Conservation (phyloP, 2,329 filamentous ascomycete genomes). For the Lasiodiplodia citricola region DNA sequence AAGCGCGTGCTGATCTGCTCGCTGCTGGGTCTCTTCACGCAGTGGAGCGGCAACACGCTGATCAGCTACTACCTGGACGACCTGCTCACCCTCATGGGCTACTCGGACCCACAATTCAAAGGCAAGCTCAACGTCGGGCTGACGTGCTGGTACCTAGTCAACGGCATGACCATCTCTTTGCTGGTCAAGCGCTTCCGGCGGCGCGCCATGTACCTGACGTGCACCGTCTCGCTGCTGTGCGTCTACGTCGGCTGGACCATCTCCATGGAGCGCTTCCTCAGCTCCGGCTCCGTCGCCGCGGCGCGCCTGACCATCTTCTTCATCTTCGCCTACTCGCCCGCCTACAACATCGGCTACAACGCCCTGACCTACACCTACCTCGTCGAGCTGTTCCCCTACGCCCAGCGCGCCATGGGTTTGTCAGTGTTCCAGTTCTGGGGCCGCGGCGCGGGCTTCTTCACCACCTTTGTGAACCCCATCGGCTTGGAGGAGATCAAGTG, state of each 20-base stretch:
- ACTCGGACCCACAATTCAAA: slow-evolving; percentile 56
- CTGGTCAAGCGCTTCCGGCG: slow-evolving; percentile 62
- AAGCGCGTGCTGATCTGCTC: slow-evolving; percentile 67
- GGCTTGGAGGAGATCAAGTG: slow-evolving; percentile 59
- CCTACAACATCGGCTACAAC: slow-evolving; percentile 64
- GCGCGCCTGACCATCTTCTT: slow-evolving; percentile 56
- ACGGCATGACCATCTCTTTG: slow-evolving; percentile 59
- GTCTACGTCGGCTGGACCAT: slow-evolving; percentile 45
- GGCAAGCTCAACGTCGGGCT: slow-evolving; percentile 65
- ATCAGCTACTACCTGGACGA: slow-evolving; percentile 71
- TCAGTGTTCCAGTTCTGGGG: slow-evolving; percentile 67
- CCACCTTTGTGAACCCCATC: slow-evolving; percentile 66
- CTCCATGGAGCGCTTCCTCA: slow-evolving; percentile 49
- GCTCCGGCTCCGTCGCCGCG: slow-evolving; percentile 37
- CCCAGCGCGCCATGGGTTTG: slow-evolving; percentile 55
- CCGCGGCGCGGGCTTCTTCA: slow-evolving; percentile 65
- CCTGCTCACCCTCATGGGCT: slow-evolving; percentile 67
- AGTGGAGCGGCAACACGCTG: slow-evolving; percentile 71
- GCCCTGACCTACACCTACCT: slow-evolving; percentile 62
- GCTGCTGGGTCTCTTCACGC: slow-evolving; percentile 66
- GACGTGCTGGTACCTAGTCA: slow-evolving; percentile 55
- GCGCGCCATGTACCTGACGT: slow-evolving; percentile 61
- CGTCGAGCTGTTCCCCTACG: slow-evolving; percentile 56
- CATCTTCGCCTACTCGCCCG: slow-evolving; percentile 57
- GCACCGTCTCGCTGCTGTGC: slow-evolving; percentile 44